Evolutionary conservation across 805 yeast species (phyloP), one percentile per base, ranked within the genome.

Genomic region (Saccharomycopsis olivae): DNA sequence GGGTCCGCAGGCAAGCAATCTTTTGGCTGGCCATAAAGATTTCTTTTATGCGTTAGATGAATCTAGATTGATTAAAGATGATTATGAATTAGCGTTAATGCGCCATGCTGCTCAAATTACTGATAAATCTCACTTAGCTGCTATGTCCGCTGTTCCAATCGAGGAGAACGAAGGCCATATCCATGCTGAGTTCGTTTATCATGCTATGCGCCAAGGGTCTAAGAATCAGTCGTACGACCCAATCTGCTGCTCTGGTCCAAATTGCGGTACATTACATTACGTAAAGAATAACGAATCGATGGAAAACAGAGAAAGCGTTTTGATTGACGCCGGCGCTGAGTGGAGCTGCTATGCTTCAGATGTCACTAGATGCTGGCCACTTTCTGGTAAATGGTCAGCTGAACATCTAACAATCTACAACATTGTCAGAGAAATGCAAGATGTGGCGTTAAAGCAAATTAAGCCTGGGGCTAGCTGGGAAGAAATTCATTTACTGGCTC

Each of bases 311-410:
- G 74, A 71, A 35, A 70, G 88, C 4, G 69, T 89, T 10, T 69
- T 89, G 46, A 78, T 89, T 39, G 98, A 89, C 62, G 96, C 97
- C 6, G 98, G 98, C 41, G 95, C 96, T 2, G 97, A 89, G 60
- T 89, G 96, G 96, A 73, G 74, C 48, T 77, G 85, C 57, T 89
- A 89, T 59, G 88, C 96, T 2, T 69, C 86, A 33, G 98, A 89
- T 57, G 96, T 92, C 32, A 92, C 98, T 13, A 73, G 98, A 56
- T 83, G 94, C 55, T 89, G 87, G 73, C 98, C 98, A 21, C 75
- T 86, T 40, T 71, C 67, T 47, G 98, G 98, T 5, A 76, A 78
- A 40, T 89, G 95, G 87, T 73, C 88, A 6, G 73, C 71, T 47
- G 97, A 92, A 54, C 94, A 89, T 52, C 69, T 83, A 49, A 84